Percentiles rank a stretch among this genome's conserved stretches.
Conservation (phyloP, 106 monocot genomes). For the Dendrobium nobile region DNA sequence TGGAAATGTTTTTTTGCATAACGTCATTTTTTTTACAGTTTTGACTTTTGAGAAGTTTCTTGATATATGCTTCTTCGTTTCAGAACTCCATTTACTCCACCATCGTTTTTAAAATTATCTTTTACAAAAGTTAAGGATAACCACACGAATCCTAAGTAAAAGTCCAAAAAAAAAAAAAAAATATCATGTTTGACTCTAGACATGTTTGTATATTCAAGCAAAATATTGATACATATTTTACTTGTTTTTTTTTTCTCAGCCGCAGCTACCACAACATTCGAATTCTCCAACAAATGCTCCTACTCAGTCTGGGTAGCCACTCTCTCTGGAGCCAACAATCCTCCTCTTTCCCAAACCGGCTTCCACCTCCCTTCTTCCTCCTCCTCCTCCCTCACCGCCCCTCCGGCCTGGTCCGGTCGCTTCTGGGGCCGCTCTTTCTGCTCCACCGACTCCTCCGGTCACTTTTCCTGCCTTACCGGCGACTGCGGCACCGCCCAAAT, state of each 20-base stretch:
- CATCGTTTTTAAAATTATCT: too few species aligned
- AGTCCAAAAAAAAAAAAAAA: too few species aligned
- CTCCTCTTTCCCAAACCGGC: conserved; percentile 27
- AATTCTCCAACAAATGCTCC: conserved; percentile 21
- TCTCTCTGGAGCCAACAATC: conserved; percentile 36
- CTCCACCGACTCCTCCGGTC: conserved; percentile 19
- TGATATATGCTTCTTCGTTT: too few species aligned
- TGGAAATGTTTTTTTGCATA: too few species aligned
- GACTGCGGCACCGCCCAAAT: conserved; percentile 42
- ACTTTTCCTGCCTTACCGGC: conserved; percentile 37
- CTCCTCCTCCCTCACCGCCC: conserved; percentile 21
- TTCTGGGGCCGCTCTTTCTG: conserved; percentile 56
- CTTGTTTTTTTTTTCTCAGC: neutral
- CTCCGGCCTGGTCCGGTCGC: conserved; percentile 49
- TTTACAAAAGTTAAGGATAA: too few species aligned
- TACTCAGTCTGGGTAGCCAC: conserved; percentile 47
- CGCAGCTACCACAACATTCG: conserved; percentile 11
- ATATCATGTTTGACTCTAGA: too few species aligned
- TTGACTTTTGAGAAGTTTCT: too few species aligned
- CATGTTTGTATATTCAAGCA: too few species aligned
- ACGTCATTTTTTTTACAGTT: too few species aligned
- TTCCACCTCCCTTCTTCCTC: conserved; percentile 35
- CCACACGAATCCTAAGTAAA: too few species aligned
- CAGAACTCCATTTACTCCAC: too few species aligned
- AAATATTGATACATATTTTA: too few species aligned